phyloP scores from a whole-genome alignment of 1,284 basidiomycete genomes.

The Ustilago hordei region DNA sequence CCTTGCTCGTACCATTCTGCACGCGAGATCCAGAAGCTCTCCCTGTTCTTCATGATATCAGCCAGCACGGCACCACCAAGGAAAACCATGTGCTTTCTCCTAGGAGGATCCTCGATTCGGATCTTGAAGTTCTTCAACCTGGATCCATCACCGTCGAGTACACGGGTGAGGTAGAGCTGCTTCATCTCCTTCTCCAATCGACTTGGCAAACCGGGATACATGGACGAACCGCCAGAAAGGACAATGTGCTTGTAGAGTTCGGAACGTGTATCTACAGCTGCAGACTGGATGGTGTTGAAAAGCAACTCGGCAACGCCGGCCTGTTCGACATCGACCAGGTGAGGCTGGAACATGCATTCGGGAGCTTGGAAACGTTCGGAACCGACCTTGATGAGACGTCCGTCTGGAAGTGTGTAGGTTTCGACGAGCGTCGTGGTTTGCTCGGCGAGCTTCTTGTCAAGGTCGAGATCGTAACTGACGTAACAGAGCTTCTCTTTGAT shows the following conservation, averaged over 20 bases:
- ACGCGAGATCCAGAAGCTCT: conserved; percentile 81
- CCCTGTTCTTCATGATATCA: conserved; percentile 95
- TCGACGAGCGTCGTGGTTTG: conserved; percentile 97
- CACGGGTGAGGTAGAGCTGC: conserved; percentile 91
- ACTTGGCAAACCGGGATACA: conserved; percentile 98
- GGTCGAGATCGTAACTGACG: conserved; percentile 92
- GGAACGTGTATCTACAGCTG: conserved; percentile 87
- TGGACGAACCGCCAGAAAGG: conserved; percentile 89
- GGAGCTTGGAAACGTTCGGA: conserved; percentile 99
- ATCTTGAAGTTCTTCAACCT: conserved; percentile 99
- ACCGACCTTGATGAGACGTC: conserved; percentile 95
- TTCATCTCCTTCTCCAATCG: conserved; percentile 99
- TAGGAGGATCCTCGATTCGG: conserved; percentile 95
- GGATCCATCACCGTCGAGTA: conserved; percentile 84
- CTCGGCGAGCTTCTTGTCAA: conserved; percentile 91
- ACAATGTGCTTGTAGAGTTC: conserved; percentile 99
- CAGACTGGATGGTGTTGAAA: conserved; percentile 93
- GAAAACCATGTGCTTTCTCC: conserved; percentile 99
- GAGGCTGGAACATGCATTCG: conserved; percentile 99
- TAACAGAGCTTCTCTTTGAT: conserved; percentile 99
- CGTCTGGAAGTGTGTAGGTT: conserved; percentile 97
- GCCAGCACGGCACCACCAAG: conserved; percentile 85
- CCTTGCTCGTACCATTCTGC: conserved; percentile 69
- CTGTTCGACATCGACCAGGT: conserved; percentile 96
- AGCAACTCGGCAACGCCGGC: conserved; percentile 97